These are phyloP conservation scores for Elsinoe ampelina DNA, from an alignment of 2,329 filamentous ascomycete species.

Conservation along the genomic window DNA sequence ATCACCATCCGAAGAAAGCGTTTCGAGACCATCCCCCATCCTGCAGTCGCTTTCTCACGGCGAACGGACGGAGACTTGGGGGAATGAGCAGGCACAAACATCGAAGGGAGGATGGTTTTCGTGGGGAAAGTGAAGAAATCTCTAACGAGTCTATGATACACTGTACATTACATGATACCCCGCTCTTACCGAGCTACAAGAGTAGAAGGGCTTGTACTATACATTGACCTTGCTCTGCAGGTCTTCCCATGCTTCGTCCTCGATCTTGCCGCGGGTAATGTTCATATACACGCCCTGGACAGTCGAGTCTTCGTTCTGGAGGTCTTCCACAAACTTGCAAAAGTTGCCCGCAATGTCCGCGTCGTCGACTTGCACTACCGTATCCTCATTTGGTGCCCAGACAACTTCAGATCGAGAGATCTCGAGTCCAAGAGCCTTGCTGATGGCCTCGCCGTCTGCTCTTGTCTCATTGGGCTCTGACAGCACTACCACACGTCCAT, in stretches of 20 bases:
- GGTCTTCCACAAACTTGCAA: conserved; percentile 46
- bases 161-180: conserved; percentile 17
- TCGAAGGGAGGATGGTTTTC: conserved; percentile 16
- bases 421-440: conserved; percentile 53
- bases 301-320: conserved; percentile 57
- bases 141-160: conserved; percentile 15
- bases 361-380: conserved; percentile 54
- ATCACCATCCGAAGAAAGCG: not conserved
- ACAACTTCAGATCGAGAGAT: conserved; percentile 71
- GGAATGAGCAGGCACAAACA: not conserved
- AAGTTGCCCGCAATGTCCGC: conserved; percentile 49
- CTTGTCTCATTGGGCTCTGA: conserved; percentile 59
- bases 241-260: conserved; percentile 32
- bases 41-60: conserved; percentile 9
- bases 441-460: conserved; percentile 54
- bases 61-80: conserved; percentile 7
- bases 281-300: conserved; percentile 78
- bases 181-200: not conserved
- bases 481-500: conserved; percentile 62
- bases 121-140: conserved; percentile 13
- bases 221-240: conserved; percentile 29
- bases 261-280: conserved; percentile 30
- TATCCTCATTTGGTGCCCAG: conserved; percentile 76
- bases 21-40: not conserved
- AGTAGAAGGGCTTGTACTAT: conserved; percentile 19